Evolutionary conservation across 1,284 basidiomycete species (phyloP).

Genomic region (Ceratobasidium theobromae): DNA sequence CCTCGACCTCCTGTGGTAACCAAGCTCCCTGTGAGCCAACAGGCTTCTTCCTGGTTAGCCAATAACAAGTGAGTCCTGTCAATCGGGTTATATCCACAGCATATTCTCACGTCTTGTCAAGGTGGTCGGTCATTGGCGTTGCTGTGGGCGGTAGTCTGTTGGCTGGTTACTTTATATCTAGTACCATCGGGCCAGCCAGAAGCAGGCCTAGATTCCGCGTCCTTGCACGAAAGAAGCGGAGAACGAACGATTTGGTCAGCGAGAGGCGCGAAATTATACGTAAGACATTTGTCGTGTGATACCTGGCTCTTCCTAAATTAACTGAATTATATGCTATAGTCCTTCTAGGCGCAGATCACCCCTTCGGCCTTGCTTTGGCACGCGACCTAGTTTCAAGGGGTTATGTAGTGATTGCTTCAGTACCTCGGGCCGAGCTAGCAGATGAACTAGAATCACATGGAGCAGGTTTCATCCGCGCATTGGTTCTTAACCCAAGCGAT

Average conservation of each 20-base stretch:
- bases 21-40: conserved; percentile 20
- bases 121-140: conserved; percentile 49
- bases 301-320: conserved; percentile 1
- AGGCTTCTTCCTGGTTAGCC: conserved; percentile 7
- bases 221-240: conserved; percentile 38
- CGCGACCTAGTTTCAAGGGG: conserved; percentile 70
- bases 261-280: conserved; percentile 71
- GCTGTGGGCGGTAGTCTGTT: conserved; percentile 62
- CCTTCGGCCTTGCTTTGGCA: conserved; percentile 65
- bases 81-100: not conserved
- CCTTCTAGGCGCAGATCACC: conserved; percentile 72
- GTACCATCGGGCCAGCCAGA: conserved; percentile 41
- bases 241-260: conserved; percentile 40
- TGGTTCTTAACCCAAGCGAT: conserved; percentile 76
- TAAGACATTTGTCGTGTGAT: conserved; percentile 44
- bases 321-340: conserved; percentile 49
- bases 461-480: conserved; percentile 72
- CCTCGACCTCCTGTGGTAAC: conserved; percentile 61
- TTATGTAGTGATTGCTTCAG: conserved; percentile 77
- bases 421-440: conserved; percentile 62
- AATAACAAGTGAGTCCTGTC: conserved; percentile 13
- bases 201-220: conserved; percentile 40
- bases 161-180: conserved; percentile 52
- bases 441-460: conserved; percentile 61
- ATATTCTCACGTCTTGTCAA: conserved; percentile 45